phyloP scores from a whole-genome alignment of 176 grass and related monocot species.

The Oropetium thomaeum region DNA sequence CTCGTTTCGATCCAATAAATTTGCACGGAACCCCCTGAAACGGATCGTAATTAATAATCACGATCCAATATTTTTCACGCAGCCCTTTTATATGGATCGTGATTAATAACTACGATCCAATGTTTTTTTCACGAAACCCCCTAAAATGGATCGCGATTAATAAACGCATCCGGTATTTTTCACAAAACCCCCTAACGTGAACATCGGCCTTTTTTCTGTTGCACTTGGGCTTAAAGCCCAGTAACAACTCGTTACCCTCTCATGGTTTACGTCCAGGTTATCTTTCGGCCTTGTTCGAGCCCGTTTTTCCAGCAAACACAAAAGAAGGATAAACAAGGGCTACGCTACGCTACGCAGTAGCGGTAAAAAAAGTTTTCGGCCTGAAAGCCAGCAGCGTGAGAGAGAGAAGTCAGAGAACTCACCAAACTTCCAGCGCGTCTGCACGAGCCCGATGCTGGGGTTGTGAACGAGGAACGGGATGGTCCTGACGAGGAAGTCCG shows the following conservation, averaged over 20 bases:
- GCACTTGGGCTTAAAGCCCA: neutral
- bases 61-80: too few relatives aligned
- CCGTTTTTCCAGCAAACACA: neutral
- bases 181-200: neutral
- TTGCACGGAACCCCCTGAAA: too few relatives aligned
- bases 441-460: slow-evolving; percentile 62
- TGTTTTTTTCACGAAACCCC: neutral
- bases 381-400: neutral
- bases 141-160: neutral
- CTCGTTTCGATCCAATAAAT: too few relatives aligned
- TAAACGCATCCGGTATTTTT: neutral
- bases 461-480: slow-evolving; percentile 70
- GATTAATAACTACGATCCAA: neutral
- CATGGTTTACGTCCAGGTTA: neutral
- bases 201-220: neutral
- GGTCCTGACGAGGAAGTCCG: slow-evolving; percentile 63
- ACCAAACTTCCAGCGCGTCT: slow-evolving; percentile 85
- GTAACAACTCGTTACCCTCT: neutral
- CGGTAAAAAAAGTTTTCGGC: neutral
- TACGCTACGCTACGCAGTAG: too few relatives aligned
- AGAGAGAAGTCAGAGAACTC: neutral
- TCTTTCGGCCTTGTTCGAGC: neutral
- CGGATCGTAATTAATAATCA: too few relatives aligned
- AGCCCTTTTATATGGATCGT: neutral
- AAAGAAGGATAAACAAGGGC: neutral